Base-by-base conservation (phyloP, 2,329 filamentous ascomycete species). In the Microsporum ferrugineum region DNA sequence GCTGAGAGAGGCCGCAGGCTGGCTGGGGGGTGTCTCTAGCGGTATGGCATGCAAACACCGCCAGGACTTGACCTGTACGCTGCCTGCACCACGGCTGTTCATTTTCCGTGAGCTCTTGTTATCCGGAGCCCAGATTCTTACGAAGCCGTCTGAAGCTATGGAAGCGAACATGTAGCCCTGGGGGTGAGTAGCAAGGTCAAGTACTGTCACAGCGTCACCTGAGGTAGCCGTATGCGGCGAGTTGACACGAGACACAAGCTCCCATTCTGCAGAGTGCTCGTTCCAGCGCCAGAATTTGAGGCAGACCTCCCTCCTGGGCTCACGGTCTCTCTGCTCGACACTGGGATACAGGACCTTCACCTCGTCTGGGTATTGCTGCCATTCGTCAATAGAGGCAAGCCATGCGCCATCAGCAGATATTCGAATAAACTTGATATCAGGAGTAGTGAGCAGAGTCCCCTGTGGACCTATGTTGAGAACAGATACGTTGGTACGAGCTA, bases 321-420 rank as follows among this genome's bases (percentile, higher is more conserved):
- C 36, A 6, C 39, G 49, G 12, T 38, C 57, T n/a, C 17, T 17
- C 33, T 43, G 29, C 27, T 58, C 58, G 29, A 72, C 62, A 43
- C 65, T 66, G 12, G 72, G 68, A 58, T 78, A 73, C 33, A 88
- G 72, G 61, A 81, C 80, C 43, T 83, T 80, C 12, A 88, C 74
- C 69, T 96, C 91, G 63, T 82, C 78, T 10, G 77, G 75, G 7
- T 88, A 84, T 0, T 91, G 91, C 58, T 82, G 81, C 94, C 94
- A 99, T 69, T 91, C 88, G 71, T 99, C 94, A 0, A 95, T 83
- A 1, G 90, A 96, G 3, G 88, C 91, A 61, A 99, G 81, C 91
- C 92, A 97, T 65, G 84, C 81, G 17, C 92, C 92, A 69, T 97
- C 87, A 57, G 82, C 78, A 49, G 88, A 92, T 66, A 94, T 84